Evolutionary conservation across 2,329 filamentous ascomycete species (phyloP).

Genomic region (Hymenotorrendiella dingleyae): DNA sequence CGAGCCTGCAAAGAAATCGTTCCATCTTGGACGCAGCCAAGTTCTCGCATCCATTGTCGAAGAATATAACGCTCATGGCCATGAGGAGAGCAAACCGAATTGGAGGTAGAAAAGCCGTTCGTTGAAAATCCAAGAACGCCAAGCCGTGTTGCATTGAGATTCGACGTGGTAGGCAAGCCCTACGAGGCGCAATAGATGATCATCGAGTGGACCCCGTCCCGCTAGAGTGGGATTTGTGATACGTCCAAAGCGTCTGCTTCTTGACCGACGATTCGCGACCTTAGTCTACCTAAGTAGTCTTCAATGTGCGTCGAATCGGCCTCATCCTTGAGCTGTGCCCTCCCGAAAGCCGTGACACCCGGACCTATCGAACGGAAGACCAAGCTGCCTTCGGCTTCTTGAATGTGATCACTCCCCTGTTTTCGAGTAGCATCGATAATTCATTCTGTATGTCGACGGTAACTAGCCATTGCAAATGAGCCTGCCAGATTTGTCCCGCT

Average conservation of each 20-base stretch:
- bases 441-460: not conserved
- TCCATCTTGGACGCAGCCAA: no score
- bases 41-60: no score
- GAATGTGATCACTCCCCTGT: slow-evolving; percentile 1
- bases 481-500: slow-evolving; percentile 5
- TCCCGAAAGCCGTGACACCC: slow-evolving; percentile 7
- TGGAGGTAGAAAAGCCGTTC: no score
- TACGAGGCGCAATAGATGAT: slow-evolving; percentile 1
- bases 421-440: not conserved
- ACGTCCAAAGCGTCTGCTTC: not conserved
- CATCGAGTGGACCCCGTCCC: slow-evolving; percentile 1
- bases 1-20: no score
- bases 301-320: slow-evolving; percentile 6
- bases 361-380: no score
- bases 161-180: no score
- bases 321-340: slow-evolving; percentile 3
- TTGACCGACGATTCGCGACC: slow-evolving; percentile 6
- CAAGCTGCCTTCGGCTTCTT: slow-evolving; percentile 4
- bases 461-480: slow-evolving; percentile 2
- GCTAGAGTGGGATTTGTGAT: slow-evolving; percentile 5
- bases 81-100: no score
- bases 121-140: no score
- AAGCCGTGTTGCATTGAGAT: no score
- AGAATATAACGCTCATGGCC: no score
- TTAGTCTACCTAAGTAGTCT: not conserved